phyloP scores from a whole-genome alignment of 805 yeast genomes.

The Millerozyma acaciae region DNA sequence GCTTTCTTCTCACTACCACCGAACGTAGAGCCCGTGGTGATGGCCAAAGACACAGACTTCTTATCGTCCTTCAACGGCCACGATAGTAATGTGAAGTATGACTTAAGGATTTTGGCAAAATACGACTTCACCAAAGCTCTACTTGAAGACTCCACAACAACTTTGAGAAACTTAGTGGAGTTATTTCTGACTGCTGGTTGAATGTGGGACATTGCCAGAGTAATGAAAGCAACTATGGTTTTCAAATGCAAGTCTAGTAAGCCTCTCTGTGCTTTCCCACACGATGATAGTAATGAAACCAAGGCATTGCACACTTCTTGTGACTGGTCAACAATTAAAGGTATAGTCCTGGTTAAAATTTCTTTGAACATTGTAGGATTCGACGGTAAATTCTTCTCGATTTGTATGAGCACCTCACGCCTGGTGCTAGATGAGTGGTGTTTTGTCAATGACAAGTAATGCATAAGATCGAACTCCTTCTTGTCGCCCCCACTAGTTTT shows the following conservation, averaged over 20 bases:
- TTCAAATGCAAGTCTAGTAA: conserved; percentile 59
- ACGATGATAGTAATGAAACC: conserved; percentile 42
- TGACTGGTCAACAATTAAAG: conserved; percentile 66
- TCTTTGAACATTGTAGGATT: conserved; percentile 54
- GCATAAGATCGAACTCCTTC: conserved; percentile 46
- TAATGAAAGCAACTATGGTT: conserved; percentile 64
- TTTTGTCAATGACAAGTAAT: conserved; percentile 62
- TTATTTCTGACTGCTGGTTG: conserved; percentile 70
- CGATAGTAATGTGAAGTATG: conserved; percentile 65
- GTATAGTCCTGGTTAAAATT: conserved; percentile 53
- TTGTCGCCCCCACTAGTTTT: conserved; percentile 11
- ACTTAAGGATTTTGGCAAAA: conserved; percentile 66
- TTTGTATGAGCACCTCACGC: conserved; percentile 60
- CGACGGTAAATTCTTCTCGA: conserved; percentile 50
- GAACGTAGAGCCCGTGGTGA: conserved; percentile 28
- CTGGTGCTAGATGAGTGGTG: conserved; percentile 72
- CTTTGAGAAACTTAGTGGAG: conserved; percentile 62
- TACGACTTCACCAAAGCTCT: conserved; percentile 55
- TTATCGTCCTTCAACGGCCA: conserved; percentile 56
- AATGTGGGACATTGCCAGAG: conserved; percentile 93
- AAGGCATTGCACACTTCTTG: conserved; percentile 59
- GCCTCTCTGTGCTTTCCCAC: conserved; percentile 48
- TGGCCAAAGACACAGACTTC: conserved; percentile 31
- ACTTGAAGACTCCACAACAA: conserved; percentile 53
- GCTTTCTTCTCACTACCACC: conserved; percentile 35